Evolutionary conservation across 371 early-diverging fungal genomes (phyloP).

Genomic region (Chytridium lagenaria): DNA sequence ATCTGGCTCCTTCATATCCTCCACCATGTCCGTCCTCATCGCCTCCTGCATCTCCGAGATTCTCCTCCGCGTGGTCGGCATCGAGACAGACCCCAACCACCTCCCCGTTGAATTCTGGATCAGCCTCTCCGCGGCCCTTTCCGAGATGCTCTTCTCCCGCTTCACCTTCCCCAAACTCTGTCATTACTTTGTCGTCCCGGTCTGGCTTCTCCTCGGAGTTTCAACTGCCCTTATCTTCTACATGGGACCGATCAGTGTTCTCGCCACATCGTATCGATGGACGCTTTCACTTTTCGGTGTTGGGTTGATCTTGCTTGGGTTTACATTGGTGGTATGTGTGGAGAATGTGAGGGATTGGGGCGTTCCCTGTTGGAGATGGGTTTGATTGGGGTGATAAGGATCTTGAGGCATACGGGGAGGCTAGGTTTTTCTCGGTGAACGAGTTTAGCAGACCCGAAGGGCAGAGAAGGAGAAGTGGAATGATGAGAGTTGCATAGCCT

Average conservation of each 20-base stretch:
- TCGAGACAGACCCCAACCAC: background rate
- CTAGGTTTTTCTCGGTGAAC: background rate
- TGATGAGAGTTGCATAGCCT: conserved; percentile 4
- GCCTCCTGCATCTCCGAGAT: conserved; percentile 18
- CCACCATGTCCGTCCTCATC: conserved; percentile 24
- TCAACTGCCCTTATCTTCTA: background rate
- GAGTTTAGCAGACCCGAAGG: too few relatives aligned
- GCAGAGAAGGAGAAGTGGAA: background rate
- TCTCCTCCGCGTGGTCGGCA: background rate
- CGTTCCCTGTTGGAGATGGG: conserved; percentile 13
- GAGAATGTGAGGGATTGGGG: background rate
- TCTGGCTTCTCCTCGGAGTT: background rate
- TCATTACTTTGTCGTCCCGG: background rate
- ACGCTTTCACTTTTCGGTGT: background rate
- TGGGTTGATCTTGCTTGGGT: background rate
- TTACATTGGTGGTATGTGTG: background rate
- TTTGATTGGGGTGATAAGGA: conserved; percentile 11
- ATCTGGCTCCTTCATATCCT: conserved; percentile 31
- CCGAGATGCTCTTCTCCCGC: background rate
- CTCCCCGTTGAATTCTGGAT: background rate
- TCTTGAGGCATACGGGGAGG: conserved; percentile 10
- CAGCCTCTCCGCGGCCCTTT: background rate
- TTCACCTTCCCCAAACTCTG: background rate
- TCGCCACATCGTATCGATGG: background rate
- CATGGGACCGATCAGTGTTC: background rate